phyloP scores from a whole-genome alignment of 2,329 filamentous ascomycete genomes.

The Waltergamsia citrina region DNA sequence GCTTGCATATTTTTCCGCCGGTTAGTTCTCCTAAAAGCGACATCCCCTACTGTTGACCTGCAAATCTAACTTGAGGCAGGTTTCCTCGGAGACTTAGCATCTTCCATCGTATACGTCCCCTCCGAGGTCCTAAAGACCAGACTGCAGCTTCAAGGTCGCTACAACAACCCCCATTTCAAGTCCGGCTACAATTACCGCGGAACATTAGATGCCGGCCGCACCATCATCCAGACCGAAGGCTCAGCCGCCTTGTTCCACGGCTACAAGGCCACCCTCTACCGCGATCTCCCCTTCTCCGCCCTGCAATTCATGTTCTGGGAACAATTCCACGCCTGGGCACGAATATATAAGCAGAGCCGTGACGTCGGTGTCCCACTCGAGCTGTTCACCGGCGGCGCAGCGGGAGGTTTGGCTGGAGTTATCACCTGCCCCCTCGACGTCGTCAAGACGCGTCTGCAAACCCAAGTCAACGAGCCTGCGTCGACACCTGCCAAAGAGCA shows the following conservation, averaged over 20 bases:
- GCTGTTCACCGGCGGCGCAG: constrained; percentile 78
- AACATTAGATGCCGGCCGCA: constrained; percentile 74
- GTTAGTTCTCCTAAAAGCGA: constrained; percentile 33
- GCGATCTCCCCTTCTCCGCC: constrained; percentile 91
- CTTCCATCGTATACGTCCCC: constrained; percentile 88
- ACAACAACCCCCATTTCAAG: constrained; percentile 88
- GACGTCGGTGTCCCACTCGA: constrained; percentile 83
- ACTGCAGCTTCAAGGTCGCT: constrained; percentile 84
- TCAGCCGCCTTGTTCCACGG: constrained; percentile 83
- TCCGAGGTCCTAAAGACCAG: constrained; percentile 98
- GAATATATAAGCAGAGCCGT: constrained; percentile 64
- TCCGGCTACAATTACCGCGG: constrained; percentile 95
- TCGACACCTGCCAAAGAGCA: constrained; percentile 20
- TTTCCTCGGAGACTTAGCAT: constrained; percentile 87
- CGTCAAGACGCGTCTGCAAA: constrained; percentile 94
- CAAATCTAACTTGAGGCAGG: constrained; percentile 41
- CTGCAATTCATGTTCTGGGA: constrained; percentile 98
- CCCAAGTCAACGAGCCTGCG: constrained; percentile 52
- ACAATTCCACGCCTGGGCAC: constrained; percentile 77
- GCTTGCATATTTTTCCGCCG: constrained; percentile 76
- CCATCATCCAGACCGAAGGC: constrained; percentile 77
- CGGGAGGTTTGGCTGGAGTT: constrained; percentile 86
- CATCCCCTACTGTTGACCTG: too few species aligned
- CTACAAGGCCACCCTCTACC: constrained; percentile 92
- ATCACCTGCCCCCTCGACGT: constrained; percentile 95